A percentile compares a stretch with the other conserved stretches of the same genome.
These are phyloP conservation scores for Salvia sclarea DNA, from an alignment of 305 asterid genomes.

Conservation along the genomic window DNA sequence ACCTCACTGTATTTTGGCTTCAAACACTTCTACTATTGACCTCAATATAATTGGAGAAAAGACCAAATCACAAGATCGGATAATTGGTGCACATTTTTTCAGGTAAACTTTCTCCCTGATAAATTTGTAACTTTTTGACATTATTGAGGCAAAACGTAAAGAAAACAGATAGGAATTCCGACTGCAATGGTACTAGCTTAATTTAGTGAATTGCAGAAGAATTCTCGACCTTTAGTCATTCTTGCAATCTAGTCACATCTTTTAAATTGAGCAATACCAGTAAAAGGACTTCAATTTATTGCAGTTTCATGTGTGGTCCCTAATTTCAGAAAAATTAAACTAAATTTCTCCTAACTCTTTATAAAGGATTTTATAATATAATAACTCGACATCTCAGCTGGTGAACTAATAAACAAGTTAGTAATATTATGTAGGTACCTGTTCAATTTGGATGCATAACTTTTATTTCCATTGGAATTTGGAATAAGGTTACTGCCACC, in stretches of 20 bases:
- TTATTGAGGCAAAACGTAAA: background rate
- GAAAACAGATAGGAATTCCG: slow-evolving; percentile 12
- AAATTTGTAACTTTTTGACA: background rate
- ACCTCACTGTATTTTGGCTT: slow-evolving; percentile 87
- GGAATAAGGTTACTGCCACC: slow-evolving; percentile 23
- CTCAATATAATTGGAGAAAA: slow-evolving; percentile 72
- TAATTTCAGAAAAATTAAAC: background rate
- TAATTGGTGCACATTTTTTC: slow-evolving; percentile 98
- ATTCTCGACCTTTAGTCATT: background rate
- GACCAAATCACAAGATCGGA: slow-evolving; percentile 78
- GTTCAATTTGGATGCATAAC: slow-evolving; percentile 9
- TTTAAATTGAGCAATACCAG: background rate
- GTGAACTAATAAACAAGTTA: background rate
- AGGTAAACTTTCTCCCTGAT: slow-evolving; percentile 54
- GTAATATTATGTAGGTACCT: slow-evolving; percentile 13
- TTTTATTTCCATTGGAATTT: slow-evolving; percentile 1
- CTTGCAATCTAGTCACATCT: background rate
- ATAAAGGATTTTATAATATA: background rate
- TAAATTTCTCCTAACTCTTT: background rate
- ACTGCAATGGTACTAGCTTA: slow-evolving; percentile 16
- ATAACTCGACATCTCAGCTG: background rate
- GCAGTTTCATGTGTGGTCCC: background rate
- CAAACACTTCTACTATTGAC: slow-evolving; percentile 95
- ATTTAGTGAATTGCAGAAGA: background rate
- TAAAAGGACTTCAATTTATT: background rate